Conservation (phyloP, 306 rosid species). For the Amphicarpaea edgeworthii region DNA sequence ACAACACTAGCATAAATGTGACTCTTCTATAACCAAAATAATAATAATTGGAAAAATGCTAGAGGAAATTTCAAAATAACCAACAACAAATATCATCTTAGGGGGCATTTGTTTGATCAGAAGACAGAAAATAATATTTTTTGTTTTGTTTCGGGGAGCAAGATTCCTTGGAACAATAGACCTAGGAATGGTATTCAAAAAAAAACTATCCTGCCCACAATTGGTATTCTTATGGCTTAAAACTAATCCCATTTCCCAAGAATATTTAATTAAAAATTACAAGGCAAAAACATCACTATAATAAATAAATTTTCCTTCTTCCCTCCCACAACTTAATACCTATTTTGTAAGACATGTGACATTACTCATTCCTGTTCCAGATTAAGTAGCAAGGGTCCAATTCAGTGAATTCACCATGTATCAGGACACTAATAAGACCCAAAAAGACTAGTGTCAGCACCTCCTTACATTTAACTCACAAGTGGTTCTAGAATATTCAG, state of each 20-base stretch:
- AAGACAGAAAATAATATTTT: background rate
- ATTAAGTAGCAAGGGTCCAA: background rate
- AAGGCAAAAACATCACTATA: background rate
- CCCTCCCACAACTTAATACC: background rate
- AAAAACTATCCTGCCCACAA: background rate
- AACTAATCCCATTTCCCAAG: background rate
- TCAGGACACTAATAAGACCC: background rate
- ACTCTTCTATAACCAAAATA: constrained; percentile 5
- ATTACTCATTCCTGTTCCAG: background rate
- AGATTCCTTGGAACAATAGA: background rate
- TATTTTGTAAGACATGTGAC: background rate
- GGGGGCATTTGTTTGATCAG: constrained; percentile 4
- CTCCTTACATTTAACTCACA: background rate
- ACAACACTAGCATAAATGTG: constrained; percentile 16
- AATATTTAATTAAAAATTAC: background rate
- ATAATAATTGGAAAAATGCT: background rate
- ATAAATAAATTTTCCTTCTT: background rate
- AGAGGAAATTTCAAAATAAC: constrained; percentile 24
- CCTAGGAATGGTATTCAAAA: background rate
- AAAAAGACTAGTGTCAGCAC: background rate
- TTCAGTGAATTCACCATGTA: background rate
- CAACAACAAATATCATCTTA: background rate
- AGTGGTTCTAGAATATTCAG: background rate
- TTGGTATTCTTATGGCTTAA: constrained; percentile 1
- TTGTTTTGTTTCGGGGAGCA: background rate